Base-by-base conservation (phyloP, 306 rosid genomes). In the Ormosia emarginata region DNA sequence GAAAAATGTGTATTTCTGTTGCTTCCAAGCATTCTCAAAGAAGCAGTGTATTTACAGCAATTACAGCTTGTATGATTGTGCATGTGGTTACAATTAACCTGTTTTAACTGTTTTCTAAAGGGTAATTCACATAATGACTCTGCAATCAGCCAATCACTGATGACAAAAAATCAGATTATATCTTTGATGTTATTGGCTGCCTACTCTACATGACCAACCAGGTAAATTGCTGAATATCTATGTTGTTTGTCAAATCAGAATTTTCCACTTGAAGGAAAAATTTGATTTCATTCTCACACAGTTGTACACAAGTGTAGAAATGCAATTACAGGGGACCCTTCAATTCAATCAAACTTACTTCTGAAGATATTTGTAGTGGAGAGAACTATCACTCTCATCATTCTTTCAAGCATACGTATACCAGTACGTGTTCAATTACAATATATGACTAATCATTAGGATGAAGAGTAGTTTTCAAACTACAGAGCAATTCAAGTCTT, bases 1-100 rank as follows among this genome's bases (percentile, higher is more conserved):
- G 30, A 62, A 68, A 68, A 80, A 9, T 69, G 53, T 41, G 59
- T 63, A 75, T 81, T 75, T 44, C 77, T 85, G 32, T 85, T 76
- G 76, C 85, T 81, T 85, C 37, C 64, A 85, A 81, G 88, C 85
- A 70, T 81, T 62, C 77, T 56, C 61, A 85, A 64, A 67, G 63
- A 24, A 80, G 80, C 59, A 76, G 82, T 85, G 72, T 70, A 81
- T 55, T 81, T 75, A 52, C 82, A 75, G 74, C 87, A 67, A 84
- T 84, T 74, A 79, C 87, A 71, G 71, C 72, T 58, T 57, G 68
- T 50, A 14, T 79, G 67, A 73, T 62, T 61, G 78, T 49, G 66
- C 75, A 68, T 67, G 77, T 7, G 0, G 24, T 32, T 40, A 44
- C 13, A 15, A 65, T 67, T 82, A 34, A 56, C 39, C 47, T 8